Percentiles rank a stretch among this genome's conserved stretches.
Evolutionary conservation across 495 filamentous ascomycete species (phyloP).

Genomic region (Xylaria grammica): DNA sequence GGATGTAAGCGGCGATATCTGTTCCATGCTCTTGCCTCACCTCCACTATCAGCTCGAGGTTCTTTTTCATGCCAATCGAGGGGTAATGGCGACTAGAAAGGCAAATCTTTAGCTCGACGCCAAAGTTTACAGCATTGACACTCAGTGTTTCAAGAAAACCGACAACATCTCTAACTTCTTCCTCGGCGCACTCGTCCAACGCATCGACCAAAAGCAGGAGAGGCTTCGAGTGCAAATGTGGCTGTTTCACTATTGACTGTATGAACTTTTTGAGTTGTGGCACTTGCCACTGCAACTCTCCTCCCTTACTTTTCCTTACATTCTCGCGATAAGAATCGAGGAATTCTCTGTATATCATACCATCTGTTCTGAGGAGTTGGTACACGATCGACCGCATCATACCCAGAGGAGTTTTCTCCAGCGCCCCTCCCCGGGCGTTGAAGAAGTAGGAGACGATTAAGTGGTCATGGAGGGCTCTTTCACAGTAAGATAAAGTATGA

Average conservation of each 20-base stretch:
- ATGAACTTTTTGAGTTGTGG: slow-evolving; percentile 5
- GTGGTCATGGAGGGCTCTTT: neutral
- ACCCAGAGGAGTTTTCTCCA: slow-evolving; percentile 52
- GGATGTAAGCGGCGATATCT: neutral
- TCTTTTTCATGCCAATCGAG: slow-evolving; percentile 28
- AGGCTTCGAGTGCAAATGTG: slow-evolving; percentile 10
- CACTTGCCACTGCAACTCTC: neutral
- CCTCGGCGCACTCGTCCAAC: slow-evolving; percentile 44
- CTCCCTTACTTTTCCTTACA: neutral
- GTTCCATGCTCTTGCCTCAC: neutral
- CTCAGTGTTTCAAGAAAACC: slow-evolving; percentile 39
- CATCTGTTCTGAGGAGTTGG: slow-evolving; percentile 28
- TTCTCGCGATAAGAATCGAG: slow-evolving; percentile 9
- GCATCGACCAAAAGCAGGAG: slow-evolving; percentile 47
- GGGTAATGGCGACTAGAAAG: slow-evolving; percentile 43
- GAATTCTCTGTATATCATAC: slow-evolving; percentile 2
- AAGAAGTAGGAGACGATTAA: neutral
- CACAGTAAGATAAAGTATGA: slow-evolving; percentile 17
- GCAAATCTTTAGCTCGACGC: slow-evolving; percentile 32
- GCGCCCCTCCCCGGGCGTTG: slow-evolving; percentile 25
- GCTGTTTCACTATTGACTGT: neutral
- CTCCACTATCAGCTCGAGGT: slow-evolving; percentile 15
- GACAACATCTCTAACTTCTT: slow-evolving; percentile 42
- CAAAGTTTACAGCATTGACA: slow-evolving; percentile 9
- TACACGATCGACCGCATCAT: slow-evolving; percentile 55